Evolutionary conservation across 805 yeast genomes (phyloP), one percentile per base, ranked within the genome.

Genomic region (Ogataea parapolymorpha): DNA sequence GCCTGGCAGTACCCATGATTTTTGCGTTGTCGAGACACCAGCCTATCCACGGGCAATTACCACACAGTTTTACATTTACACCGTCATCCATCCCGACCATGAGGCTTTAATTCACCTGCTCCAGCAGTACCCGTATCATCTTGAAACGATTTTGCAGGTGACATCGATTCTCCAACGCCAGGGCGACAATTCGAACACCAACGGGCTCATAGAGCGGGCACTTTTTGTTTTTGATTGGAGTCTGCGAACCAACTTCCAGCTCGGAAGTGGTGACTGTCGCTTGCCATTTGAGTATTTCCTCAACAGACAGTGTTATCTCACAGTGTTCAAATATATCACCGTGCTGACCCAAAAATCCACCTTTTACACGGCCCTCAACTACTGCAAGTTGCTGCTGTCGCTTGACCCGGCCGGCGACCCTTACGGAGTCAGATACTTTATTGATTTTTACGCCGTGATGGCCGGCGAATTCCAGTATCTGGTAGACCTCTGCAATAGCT

Each of bases 381-480:
- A 82, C 67, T 76, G 85, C 52, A 87, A 85, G 57, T 67, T 82
- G 5, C 66, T 88, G 35, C 67, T 85, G 47, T 76, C 89, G 2
- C 64, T 89, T 23, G 62, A 61, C 28, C 95, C 95, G 1, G 72
- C 79, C 2, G 85, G 82, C 42, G 96, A 89, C 65, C 95, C 95
- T 2, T 66, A 82, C 38, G 95, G 95, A 16, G 88, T 83, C 10
- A 72, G 95, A 48, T 82, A 82, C 55, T 85, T 87, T 59, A 79
- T 89, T 50, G 96, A 89, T 58, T 80, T 75, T 55, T 88, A 85
- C 55, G 81, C 91, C 3, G 65, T 85, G 3, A 65, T 78, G 62
- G 69, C 85, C 26, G 80, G 73, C 24, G 86, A 86, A 46, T 78
- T 72, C 54, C 67, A 76, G 43, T 87, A 77, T 59, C 56, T 88